phyloP scores from a whole-genome alignment of 176 grass and related monocot species.

The Otatea glauca region DNA sequence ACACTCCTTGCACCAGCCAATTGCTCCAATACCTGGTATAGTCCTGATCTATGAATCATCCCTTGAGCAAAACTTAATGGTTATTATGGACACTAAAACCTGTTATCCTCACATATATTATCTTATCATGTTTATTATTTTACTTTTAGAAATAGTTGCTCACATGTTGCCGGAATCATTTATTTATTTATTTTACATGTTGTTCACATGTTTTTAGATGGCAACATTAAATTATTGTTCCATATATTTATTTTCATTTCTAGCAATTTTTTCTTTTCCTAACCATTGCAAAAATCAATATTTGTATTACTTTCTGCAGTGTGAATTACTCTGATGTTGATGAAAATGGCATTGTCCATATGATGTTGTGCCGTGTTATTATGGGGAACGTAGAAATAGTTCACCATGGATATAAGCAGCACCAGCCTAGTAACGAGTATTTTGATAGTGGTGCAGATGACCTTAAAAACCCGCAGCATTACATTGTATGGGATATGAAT shows the following conservation, averaged over 20 bases:
- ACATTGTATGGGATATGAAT: slow-evolving; percentile 94
- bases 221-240: slow-evolving; percentile 25
- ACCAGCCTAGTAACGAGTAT: slow-evolving; percentile 63
- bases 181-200: slow-evolving; percentile 23
- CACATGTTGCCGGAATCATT: background rate
- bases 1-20: slow-evolving; percentile 73
- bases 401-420: slow-evolving; percentile 80
- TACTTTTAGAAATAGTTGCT: slow-evolving; percentile 24
- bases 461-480: slow-evolving; percentile 82
- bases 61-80: slow-evolving; percentile 1
- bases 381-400: slow-evolving; percentile 98
- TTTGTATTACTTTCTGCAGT: slow-evolving; percentile 68
- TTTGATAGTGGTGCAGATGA: slow-evolving; percentile 98
- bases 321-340: slow-evolving; percentile 90
- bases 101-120: background rate
- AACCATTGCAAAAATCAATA: slow-evolving; percentile 44
- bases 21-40: slow-evolving; percentile 78
- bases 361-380: slow-evolving; percentile 95
- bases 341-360: slow-evolving; percentile 75
- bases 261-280: slow-evolving; percentile 46
- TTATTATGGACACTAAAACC: background rate
- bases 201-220: slow-evolving; percentile 23
- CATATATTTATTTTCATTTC: slow-evolving; percentile 33
- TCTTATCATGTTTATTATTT: background rate
- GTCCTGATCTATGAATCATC: background rate